Evolutionary conservation across 164 flowering plant genomes (phyloP).

Genomic region (Brasenia schreberi): DNA sequence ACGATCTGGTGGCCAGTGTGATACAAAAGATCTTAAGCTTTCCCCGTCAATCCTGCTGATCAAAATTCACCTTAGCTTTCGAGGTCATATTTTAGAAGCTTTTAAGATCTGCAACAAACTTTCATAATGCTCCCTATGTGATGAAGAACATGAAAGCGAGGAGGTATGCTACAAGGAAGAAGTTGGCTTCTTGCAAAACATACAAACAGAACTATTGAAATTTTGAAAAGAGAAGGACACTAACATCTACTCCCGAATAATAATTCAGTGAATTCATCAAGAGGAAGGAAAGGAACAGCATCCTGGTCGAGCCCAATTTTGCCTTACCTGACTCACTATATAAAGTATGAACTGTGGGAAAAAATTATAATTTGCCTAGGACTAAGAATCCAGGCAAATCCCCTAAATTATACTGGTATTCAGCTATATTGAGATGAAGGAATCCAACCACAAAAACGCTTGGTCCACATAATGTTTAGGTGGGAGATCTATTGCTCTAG

Average conservation of each 20-base stretch:
- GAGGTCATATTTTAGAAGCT: background rate
- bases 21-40: conserved; percentile 41
- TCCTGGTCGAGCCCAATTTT: no score
- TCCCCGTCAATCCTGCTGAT: conserved; percentile 68
- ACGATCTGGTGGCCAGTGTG: conserved; percentile 74
- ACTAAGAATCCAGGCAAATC: background rate
- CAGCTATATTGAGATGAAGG: background rate
- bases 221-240: no score
- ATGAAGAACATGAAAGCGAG: background rate
- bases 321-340: background rate
- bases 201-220: no score
- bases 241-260: no score
- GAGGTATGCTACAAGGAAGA: background rate
- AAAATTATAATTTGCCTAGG: background rate
- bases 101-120: background rate
- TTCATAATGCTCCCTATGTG: background rate
- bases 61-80: background rate
- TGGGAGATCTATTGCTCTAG: no score
- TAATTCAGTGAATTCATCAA: background rate
- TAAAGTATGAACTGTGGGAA: no score
- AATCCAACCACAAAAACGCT: no score
- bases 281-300: background rate
- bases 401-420: background rate
- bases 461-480: no score
- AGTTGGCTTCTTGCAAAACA: no score